phyloP scores from a whole-genome alignment of 2,329 filamentous ascomycete species.

The Samsoniella hepiali region DNA sequence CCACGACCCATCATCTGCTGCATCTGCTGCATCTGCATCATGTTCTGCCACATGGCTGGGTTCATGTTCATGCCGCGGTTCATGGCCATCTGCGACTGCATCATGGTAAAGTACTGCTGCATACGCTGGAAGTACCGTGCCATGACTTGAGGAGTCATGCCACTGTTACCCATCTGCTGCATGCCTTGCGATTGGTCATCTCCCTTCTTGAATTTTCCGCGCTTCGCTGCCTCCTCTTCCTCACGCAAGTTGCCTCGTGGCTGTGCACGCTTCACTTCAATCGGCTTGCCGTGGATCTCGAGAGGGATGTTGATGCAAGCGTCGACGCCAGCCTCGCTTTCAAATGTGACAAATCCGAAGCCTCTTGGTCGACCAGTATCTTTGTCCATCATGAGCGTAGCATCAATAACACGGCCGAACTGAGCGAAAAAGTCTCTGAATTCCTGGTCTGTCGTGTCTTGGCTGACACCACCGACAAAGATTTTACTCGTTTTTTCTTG shows the following conservation, averaged over 20 bases:
- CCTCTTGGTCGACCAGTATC: conserved; percentile 95
- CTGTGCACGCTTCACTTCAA: conserved; percentile 98
- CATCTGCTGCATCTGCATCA: conserved; percentile 75
- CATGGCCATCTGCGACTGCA: conserved; percentile 92
- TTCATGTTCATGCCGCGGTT: conserved; percentile 71
- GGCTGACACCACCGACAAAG: conserved; percentile 95
- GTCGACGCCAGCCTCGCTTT: conserved; percentile 92
- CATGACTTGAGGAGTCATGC: conserved; percentile 96
- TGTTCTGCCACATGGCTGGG: conserved; percentile 71
- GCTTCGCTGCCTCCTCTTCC: conserved; percentile 71
- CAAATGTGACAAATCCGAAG: conserved; percentile 97
- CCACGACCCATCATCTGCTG: conserved; percentile 50
- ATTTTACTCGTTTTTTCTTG: conserved; percentile 99
- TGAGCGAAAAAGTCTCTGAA: conserved; percentile 97
- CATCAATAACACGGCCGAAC: conserved; percentile 93
- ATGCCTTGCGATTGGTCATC: conserved; percentile 39
- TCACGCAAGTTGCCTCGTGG: conserved; percentile 91
- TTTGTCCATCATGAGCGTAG: conserved; percentile 99
- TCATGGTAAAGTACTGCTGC: conserved; percentile 94
- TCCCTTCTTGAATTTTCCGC: conserved; percentile 56
- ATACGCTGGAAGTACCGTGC: conserved; percentile 97
- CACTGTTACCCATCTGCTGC: conserved; percentile 47
- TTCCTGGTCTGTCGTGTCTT: conserved; percentile 93
- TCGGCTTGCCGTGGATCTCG: conserved; percentile 91
- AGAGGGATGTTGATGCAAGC: conserved; percentile 80